A percentile compares a stretch with the other conserved stretches of the same genome.
Conservation (phyloP, 257 asterid genomes). For the Nicotiana paniculata region DNA sequence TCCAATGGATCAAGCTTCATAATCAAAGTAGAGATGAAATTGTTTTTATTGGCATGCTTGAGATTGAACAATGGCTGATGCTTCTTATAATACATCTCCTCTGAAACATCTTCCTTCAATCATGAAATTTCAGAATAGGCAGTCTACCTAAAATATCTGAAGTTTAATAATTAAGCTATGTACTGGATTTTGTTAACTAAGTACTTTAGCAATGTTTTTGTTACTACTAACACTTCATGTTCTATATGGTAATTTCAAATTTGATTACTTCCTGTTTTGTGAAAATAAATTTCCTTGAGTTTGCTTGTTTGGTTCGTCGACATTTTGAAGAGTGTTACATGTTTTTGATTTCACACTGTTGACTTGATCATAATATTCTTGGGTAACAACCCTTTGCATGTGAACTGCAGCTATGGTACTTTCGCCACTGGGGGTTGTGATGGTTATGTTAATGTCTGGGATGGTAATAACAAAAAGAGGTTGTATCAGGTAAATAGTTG, state of each 20-base stretch:
- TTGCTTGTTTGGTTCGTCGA: not conserved
- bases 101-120: not conserved
- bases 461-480: conserved; percentile 94
- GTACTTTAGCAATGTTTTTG: not conserved
- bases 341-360: not conserved
- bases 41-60: not conserved
- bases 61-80: not conserved
- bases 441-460: conserved; percentile 95
- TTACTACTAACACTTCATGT: not conserved
- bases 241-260: not conserved
- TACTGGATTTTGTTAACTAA: not conserved
- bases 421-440: conserved; percentile 95
- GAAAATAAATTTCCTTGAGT: not conserved
- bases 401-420: conserved; percentile 62
- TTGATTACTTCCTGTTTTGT: not conserved
- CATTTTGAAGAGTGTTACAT: not conserved
- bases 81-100: not conserved
- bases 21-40: not conserved
- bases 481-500: conserved; percentile 65
- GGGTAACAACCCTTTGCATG: not conserved
- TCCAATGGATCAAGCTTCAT: not conserved
- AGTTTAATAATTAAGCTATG: not conserved
- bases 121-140: not conserved
- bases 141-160: not conserved
- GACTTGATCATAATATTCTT: not conserved